phyloP scores from a whole-genome alignment of 805 yeast species.

The Schwanniomyces occidentalis region DNA sequence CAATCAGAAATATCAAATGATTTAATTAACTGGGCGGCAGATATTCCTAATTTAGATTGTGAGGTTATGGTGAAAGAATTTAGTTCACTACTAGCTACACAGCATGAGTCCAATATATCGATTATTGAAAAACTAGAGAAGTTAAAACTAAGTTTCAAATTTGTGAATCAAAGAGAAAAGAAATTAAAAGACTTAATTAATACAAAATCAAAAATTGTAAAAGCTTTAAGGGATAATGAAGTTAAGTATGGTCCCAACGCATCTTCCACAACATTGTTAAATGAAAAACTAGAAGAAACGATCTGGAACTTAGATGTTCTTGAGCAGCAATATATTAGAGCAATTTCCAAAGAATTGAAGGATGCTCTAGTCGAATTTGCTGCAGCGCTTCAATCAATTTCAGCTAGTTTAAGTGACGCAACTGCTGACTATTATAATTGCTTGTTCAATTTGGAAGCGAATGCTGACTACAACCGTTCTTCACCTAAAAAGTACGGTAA shows the following conservation, averaged over 20 bases:
- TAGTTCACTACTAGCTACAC: slow-evolving; percentile 36
- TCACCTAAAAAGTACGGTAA: slow-evolving; percentile 9
- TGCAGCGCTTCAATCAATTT: slow-evolving; percentile 26
- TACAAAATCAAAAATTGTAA: slow-evolving; percentile 37
- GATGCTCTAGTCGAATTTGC: slow-evolving; percentile 48
- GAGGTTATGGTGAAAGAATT: slow-evolving; percentile 41
- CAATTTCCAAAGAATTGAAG: slow-evolving; percentile 46
- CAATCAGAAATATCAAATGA: slow-evolving; percentile 42
- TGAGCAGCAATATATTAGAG: slow-evolving; percentile 49
- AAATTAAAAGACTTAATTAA: slow-evolving; percentile 41
- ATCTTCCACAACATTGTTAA: slow-evolving; percentile 41
- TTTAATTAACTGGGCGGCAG: slow-evolving; percentile 41
- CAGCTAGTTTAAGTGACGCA: slow-evolving; percentile 25
- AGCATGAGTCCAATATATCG: slow-evolving; percentile 35
- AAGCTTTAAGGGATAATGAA: slow-evolving; percentile 42
- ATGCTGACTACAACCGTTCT: slow-evolving; percentile 5
- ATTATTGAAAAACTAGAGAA: slow-evolving; percentile 44
- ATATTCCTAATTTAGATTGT: slow-evolving; percentile 40
- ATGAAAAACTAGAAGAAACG: slow-evolving; percentile 54
- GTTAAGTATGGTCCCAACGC: slow-evolving; percentile 46
- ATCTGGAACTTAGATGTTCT: slow-evolving; percentile 52
- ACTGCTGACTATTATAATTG: slow-evolving; percentile 15
- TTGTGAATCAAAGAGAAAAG: slow-evolving; percentile 51
- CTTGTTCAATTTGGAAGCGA: slow-evolving; percentile 10
- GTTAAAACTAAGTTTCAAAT: slow-evolving; percentile 43